Percentiles rank a stretch among this genome's conserved stretches.
Evolutionary conservation across 257 asterid genomes (phyloP).

Genomic region (Solanum pimpinellifolium): DNA sequence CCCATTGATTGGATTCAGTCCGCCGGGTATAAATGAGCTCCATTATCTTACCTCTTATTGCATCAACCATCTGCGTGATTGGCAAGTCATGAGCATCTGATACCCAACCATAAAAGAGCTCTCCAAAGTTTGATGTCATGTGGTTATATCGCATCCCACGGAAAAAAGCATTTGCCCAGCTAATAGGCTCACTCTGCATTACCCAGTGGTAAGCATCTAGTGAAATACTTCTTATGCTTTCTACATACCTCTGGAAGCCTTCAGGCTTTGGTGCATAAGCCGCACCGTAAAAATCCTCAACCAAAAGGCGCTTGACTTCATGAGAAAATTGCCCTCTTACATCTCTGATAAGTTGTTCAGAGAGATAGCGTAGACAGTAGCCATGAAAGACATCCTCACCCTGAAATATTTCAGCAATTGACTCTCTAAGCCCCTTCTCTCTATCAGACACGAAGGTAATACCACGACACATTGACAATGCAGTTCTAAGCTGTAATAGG

Average conservation of each 20-base stretch:
- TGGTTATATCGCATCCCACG: slow-evolving; percentile 79
- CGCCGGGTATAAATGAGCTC: slow-evolving; percentile 54
- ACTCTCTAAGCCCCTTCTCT: slow-evolving; percentile 76
- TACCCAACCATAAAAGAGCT: slow-evolving; percentile 75
- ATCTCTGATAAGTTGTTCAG: slow-evolving; percentile 79
- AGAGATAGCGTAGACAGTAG: slow-evolving; percentile 65
- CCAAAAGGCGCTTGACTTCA: slow-evolving; percentile 77
- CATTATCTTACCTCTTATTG: slow-evolving; percentile 55
- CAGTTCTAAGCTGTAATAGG: slow-evolving; percentile 64
- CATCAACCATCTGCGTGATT: slow-evolving; percentile 88
- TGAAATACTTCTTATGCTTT: slow-evolving; percentile 71
- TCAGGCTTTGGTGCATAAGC: slow-evolving; percentile 62
- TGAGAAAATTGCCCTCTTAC: slow-evolving; percentile 74
- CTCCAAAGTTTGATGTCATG: slow-evolving; percentile 71
- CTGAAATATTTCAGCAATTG: slow-evolving; percentile 59
- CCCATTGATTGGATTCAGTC: slow-evolving; percentile 53
- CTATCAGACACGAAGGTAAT: slow-evolving; percentile 78
- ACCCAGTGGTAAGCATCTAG: slow-evolving; percentile 77
- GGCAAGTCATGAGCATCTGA: slow-evolving; percentile 90
- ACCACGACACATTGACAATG: slow-evolving; percentile 46
- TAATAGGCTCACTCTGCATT: slow-evolving; percentile 78
- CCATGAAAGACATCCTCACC: slow-evolving; percentile 69
- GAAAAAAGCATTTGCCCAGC: slow-evolving; percentile 84
- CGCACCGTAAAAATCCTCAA: slow-evolving; percentile 63
- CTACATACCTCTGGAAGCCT: slow-evolving; percentile 57